Evolutionary conservation across 768 basidiomycete species (phyloP), one percentile per base, ranked within the genome.

Genomic region (Arthromyces matolae): DNA sequence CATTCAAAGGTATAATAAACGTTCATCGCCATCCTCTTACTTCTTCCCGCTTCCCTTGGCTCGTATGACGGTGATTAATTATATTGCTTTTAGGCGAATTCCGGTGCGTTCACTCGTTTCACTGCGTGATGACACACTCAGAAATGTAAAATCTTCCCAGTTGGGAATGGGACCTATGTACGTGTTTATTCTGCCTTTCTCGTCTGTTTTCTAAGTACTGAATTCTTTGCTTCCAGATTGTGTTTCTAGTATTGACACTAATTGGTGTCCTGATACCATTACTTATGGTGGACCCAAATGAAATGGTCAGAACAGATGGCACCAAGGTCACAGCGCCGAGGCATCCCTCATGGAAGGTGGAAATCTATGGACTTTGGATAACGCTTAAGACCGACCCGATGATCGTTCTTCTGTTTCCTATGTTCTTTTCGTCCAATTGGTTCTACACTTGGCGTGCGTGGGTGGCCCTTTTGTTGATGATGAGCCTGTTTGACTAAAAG

Each of bases 381-480:
- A 78, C 84, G 2, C 69, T 93, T 35, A 75, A 69, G 47, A 83
- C 77, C 10, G 89, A 92, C 58, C 86, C 86, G 0, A 71, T 75
- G 66, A 80, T 93, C 56, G 50, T 90, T 13, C 67, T 89, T 4
- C 75, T 91, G 16, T 87, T 92, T 71, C 90, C 89, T 10, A 86
- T 91, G 83, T 90, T 91, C 66, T 80, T 89, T 45, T 80, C 85
- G 7, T 85, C 83, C 33, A 90, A 90, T 63, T 90, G 85, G 78
- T 89, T 89, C 67, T 89, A 89, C 60, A 84, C 88, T 2, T 90
- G 86, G 86, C 87, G 86, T 87, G 51, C 60, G 83, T 63, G n/a
- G n/a, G n/a, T n/a, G n/a, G n/a, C n/a, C n/a, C n/a, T n/a, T n/a
- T n/a, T n/a, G n/a, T n/a, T n/a, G n/a, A n/a, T n/a, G n/a, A n/a